Evolutionary conservation across 140 eudicot genomes (phyloP).

Genomic region (Bidens hawaiensis): DNA sequence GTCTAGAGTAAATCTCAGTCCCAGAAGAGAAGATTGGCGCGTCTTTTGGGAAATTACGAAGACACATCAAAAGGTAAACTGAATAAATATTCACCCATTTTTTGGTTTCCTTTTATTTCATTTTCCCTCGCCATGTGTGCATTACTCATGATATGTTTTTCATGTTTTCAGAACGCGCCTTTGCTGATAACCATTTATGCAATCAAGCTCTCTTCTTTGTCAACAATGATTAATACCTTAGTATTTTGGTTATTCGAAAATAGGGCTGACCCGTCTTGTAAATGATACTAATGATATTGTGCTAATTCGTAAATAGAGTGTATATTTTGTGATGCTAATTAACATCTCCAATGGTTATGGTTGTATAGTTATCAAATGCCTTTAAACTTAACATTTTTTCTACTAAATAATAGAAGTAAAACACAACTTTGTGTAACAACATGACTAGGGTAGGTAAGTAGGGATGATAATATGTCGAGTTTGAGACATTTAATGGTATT

Average conservation of each 20-base stretch:
- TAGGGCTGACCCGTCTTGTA: too few species aligned
- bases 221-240: too few species aligned
- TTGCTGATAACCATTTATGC: conserved; percentile 39
- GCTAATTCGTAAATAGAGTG: too few species aligned
- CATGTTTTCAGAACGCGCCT: conserved; percentile 13
- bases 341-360: neutral
- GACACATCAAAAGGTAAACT: conserved; percentile 33
- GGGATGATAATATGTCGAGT: too few species aligned
- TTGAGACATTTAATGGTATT: too few species aligned
- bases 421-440: neutral
- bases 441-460: too few species aligned
- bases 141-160: neutral
- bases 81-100: neutral
- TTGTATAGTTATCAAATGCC: neutral
- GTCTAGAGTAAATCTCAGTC: too few species aligned
- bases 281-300: neutral
- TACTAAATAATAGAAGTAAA: neutral
- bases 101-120: neutral
- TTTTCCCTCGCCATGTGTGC: too few species aligned
- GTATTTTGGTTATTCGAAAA: too few species aligned
- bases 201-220: conserved; percentile 54
- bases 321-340: neutral
- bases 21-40: too few species aligned
- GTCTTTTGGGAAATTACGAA: too few species aligned
- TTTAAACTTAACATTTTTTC: neutral